Percentiles rank a stretch among this genome's conserved stretches.
Conservation (phyloP, 352 stramenopile species). For the Phytophthora megakarya region DNA sequence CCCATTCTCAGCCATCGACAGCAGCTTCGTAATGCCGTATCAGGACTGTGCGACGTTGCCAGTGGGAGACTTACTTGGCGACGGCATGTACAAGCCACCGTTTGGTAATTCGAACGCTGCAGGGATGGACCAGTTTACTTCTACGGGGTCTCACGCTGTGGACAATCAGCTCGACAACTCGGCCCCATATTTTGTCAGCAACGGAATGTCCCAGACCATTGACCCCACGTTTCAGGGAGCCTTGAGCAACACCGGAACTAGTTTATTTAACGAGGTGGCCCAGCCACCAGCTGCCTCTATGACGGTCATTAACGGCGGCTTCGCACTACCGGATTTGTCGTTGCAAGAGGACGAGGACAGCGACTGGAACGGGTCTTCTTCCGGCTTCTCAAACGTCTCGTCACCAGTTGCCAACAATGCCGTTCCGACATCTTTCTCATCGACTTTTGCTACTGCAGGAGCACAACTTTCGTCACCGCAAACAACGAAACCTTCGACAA, state of each 20-base stretch:
- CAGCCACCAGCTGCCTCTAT: slow-evolving; percentile 18
- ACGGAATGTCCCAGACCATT: not conserved
- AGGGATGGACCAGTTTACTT: slow-evolving; percentile 8
- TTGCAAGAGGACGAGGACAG: slow-evolving; percentile 20
- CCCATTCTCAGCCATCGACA: slow-evolving; percentile 15
- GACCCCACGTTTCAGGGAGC: slow-evolving; percentile 2
- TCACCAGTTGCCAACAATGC: slow-evolving; percentile 17
- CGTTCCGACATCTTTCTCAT: not conserved
- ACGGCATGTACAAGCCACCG: slow-evolving; percentile 16
- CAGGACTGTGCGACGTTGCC: slow-evolving; percentile 23
- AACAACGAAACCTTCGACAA: not conserved
- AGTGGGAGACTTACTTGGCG: slow-evolving; percentile 26
- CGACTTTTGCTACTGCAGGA: not conserved
- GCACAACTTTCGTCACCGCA: not conserved
- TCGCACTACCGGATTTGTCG: slow-evolving; percentile 14
- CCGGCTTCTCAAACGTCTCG: slow-evolving; percentile 25
- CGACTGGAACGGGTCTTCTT: slow-evolving; percentile 37
- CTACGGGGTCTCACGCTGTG: not conserved
- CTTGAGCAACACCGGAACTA: slow-evolving; percentile 11
- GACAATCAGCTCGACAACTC: slow-evolving; percentile 27
- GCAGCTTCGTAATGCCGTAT: slow-evolving; percentile 29
- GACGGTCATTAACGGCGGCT: slow-evolving; percentile 24
- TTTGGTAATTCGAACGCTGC: not conserved
- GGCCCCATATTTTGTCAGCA: slow-evolving; percentile 11
- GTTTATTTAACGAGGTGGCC: slow-evolving; percentile 27